Evolutionary conservation across 73 alveolate genomes (phyloP), one percentile per base, ranked within the genome.

Genomic region (Tetrahymena elliotti): DNA sequence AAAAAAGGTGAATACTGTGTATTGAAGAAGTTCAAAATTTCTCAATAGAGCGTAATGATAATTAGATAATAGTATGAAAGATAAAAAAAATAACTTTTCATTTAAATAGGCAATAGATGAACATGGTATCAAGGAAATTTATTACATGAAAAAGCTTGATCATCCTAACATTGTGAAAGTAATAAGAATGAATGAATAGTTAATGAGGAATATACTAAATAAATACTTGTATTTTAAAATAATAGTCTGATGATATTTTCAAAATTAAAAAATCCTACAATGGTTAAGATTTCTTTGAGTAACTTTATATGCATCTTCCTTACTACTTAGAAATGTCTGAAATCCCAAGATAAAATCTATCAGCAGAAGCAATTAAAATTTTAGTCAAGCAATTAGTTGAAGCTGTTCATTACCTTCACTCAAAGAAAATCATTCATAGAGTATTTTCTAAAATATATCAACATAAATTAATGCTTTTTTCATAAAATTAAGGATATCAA

Each of bases 351-450:
- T 35, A 68, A 31, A 68, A 9, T 31, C n/a, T 68, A 24, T 68
- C 88, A 1, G 38, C 11, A 68, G 88, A 68, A 24, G 88, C 88
- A 27, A 68, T 94, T 22, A 94, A 94, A 94, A 35, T 94, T 24
- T 41, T 94, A 35, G 38, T 94, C 22, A 84, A 94, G 41, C 92
- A 94, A 92, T 38, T 94, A 5, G 93, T 94, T 15, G 93, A 94
- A 38, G 96, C 95, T 8, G 52, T 94, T 84, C 40, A 94, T 6
- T 94, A 84, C 53, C 93, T 94, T 35, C 96, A 94, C 53, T 33
- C 36, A 41, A 94, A 94, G 52, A 94, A 94, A 22, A 94, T 94
- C 8, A 94, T 94, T 33, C 96, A 94, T 34, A 84, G 96, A 88
- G 88, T 68, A 68, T 68, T 68, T 31, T 3, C 36, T 68, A 18